Percentiles rank a stretch among this genome's conserved stretches.
Conservation (phyloP, 768 basidiomycete species). For the Candolleomyces efflorescens region DNA sequence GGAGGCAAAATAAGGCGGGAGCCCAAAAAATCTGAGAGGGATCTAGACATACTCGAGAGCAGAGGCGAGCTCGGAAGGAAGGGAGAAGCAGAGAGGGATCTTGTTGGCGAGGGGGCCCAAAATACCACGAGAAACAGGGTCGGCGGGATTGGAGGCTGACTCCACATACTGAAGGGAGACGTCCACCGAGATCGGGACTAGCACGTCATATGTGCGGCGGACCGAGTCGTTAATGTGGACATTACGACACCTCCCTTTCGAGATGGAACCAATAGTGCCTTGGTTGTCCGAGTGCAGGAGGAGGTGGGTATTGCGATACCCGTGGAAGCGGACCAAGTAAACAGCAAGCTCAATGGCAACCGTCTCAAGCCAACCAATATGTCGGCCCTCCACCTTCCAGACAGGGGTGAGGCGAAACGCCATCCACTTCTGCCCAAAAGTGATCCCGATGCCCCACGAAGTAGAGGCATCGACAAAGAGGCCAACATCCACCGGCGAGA, state of each 20-base stretch:
- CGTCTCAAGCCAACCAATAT: slow-evolving; percentile 23
- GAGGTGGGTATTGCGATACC: slow-evolving; percentile 13
- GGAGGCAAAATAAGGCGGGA: too few relatives aligned
- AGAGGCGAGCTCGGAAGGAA: slow-evolving; percentile 18
- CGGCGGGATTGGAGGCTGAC: slow-evolving; percentile 9
- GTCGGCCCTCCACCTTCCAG: slow-evolving; percentile 9
- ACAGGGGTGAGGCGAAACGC: slow-evolving; percentile 15
- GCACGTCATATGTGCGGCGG: slow-evolving; percentile 13
- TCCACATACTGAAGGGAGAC: slow-evolving; percentile 5
- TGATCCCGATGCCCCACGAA: slow-evolving; percentile 15
- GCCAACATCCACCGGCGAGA: slow-evolving; percentile 11
- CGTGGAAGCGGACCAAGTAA: slow-evolving; percentile 8
- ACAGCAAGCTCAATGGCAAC: slow-evolving; percentile 20
- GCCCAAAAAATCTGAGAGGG: not conserved
- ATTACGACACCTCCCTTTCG: slow-evolving; percentile 26
- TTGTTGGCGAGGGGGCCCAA: not conserved
- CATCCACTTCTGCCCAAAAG: slow-evolving; percentile 23
- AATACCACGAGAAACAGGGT: slow-evolving; percentile 3
- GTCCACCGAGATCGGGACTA: not conserved
- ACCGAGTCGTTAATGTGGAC: slow-evolving; percentile 24
- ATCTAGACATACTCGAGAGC: slow-evolving; percentile 6
- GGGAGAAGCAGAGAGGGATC: slow-evolving; percentile 6
- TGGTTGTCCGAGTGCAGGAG: slow-evolving; percentile 31
- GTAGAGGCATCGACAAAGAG: slow-evolving; percentile 24
- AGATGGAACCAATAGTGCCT: slow-evolving; percentile 29